phyloP scores from a whole-genome alignment of 169 alveolate species.

The Plasmodium yoelii region DNA sequence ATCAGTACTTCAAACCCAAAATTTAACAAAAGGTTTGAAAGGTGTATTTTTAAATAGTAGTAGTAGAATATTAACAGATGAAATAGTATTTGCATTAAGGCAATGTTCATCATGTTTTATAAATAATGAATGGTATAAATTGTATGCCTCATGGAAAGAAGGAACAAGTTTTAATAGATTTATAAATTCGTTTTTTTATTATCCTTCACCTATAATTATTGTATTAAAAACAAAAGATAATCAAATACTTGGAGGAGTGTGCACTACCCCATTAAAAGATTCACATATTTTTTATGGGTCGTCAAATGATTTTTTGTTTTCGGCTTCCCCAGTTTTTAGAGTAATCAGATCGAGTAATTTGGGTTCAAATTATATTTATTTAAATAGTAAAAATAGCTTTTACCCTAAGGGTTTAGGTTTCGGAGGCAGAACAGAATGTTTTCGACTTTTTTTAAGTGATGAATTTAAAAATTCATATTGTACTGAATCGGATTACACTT shows the following conservation, averaged over 20 bases:
- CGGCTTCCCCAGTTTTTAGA: slow-evolving; percentile 72
- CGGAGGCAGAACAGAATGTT: slow-evolving; percentile 76
- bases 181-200: slow-evolving; percentile 55
- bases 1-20: slow-evolving; percentile 53
- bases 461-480: slow-evolving; percentile 76
- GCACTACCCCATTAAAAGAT: slow-evolving; percentile 74
- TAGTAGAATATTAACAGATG: slow-evolving; percentile 77
- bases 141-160: slow-evolving; percentile 76
- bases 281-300: slow-evolving; percentile 72
- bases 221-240: slow-evolving; percentile 71
- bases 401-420: slow-evolving; percentile 76
- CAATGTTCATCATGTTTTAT: slow-evolving; percentile 69
- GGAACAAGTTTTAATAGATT: slow-evolving; percentile 73
- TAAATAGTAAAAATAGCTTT: slow-evolving; percentile 66
- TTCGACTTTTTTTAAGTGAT: slow-evolving; percentile 70
- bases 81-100: slow-evolving; percentile 65
- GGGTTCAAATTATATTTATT: slow-evolving; percentile 63
- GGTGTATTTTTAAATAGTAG: slow-evolving; percentile 68
- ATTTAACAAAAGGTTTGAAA: slow-evolving; percentile 61
- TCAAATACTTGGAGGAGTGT: slow-evolving; percentile 74
- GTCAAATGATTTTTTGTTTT: slow-evolving; percentile 64
- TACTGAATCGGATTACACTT: slow-evolving; percentile 72
- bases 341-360: slow-evolving; percentile 48
- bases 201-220: slow-evolving; percentile 57
- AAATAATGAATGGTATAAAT: slow-evolving; percentile 72